Evolutionary conservation across 768 basidiomycete genomes (phyloP), one percentile per base, ranked within the genome.

Genomic region (Xerocomellus dryophilus): DNA sequence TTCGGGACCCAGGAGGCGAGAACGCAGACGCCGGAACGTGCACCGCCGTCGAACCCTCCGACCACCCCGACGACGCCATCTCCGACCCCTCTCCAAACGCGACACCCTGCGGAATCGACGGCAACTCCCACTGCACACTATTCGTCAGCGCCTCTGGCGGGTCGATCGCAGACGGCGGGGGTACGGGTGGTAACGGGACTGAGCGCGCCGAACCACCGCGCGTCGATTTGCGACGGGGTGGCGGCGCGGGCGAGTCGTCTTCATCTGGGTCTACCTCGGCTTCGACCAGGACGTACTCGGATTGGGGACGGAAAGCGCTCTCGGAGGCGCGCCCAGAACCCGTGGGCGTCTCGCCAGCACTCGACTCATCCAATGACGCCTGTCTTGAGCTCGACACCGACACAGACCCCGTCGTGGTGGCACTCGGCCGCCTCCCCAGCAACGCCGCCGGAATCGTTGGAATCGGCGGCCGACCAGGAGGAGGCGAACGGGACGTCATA

Each of bases 281-380:
- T 47, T 85, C 84, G 0, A 86, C 83, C 75, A 86, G 80, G 31
- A 84, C 82, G 61, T 83, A 85, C 39, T 84, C 83, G 11, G 78
- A 77, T 17, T 74, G 78, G 5, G 62, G 55, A 27, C 47, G 68
- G 25, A 49, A 32, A 9, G 15, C 25, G 11, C 27, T 46, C 23
- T 55, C 49, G 12, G 54, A 27, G 25, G 18, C 39, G 40, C n/a
- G 47, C 43, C 53, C 31, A 7, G 36, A 15, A 5, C 38, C 38
- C 11, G 50, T 53, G 7, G 61, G 49, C 20, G 53, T 52, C 42
- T 57, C 63, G 2, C 54, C 32, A 0, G 45, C 18, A n/a, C 50
- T 45, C 11, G 63, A 51, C 17, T 65, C 60, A 32, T 77, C 73
- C 6, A 62, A 62, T 17, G 79, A 78, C 0, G 70, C 65, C 48